Evolutionary conservation across 1,139 yeast genomes (phyloP), one percentile per base, ranked within the genome.

Genomic region (Sugiyamaella neomexicana): DNA sequence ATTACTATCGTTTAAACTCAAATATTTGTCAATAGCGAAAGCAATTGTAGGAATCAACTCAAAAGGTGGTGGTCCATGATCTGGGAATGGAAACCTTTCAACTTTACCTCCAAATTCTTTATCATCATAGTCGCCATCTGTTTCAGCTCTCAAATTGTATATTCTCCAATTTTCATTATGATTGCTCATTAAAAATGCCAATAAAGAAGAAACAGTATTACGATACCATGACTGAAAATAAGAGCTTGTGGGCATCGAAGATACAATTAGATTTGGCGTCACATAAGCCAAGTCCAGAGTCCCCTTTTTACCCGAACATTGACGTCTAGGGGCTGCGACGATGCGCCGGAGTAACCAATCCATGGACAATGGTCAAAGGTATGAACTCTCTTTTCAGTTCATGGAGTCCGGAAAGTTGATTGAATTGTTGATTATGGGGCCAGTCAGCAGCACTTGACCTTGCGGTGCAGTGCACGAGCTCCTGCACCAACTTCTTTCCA

Each of bases 41-140:
- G 83, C 75, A 1, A 80, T 68, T 1, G 65, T 61, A 1, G 79
- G 67, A 13, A 91, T 65, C 12, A 80, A 62, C 0, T 68, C 62
- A 53, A 91, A 77, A 0, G 90, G 79, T 0, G 96, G 91, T 0
- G 95, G 83, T 50, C 80, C 80, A 65, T 90, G 97, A 65, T 91
- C 98, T 7, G 84, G 80, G 70, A 87, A 84, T 1, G 85, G 87
- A 57, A 69, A 73, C 58, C 75, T 77, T 16, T 71, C 74, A 65
- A 75, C 77, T 50, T 58, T 59, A 41, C 60, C 62, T 23, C 60
- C 58, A 51, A 72, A 68, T 13, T 55, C 65, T 5, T 65, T 75
- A 32, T 77, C 78, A 0, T 64, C 61, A 43, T 78, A 77, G 17
- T 72, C 75, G 50, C 85, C 84, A 2, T 76, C 67, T 1, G 70